Evolutionary conservation across 75 land plant genomes (phyloP), one percentile per base, ranked within the genome.

Genomic region (Larix kaempferi): DNA sequence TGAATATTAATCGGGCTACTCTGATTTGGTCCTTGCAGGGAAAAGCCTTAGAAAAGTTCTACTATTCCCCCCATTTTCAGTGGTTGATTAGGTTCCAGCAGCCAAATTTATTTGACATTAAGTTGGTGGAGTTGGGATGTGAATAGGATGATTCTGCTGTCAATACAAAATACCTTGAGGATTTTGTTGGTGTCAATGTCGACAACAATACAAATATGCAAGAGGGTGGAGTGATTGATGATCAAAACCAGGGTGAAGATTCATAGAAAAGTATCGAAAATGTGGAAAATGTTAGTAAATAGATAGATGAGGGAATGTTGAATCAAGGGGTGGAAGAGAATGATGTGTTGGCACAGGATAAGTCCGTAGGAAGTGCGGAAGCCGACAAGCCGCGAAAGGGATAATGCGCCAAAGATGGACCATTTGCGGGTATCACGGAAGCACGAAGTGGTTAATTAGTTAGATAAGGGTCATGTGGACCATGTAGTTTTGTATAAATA

Each of bases 31-130:
- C 88, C 37, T 54, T 44, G 65, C 67, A 74, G 41, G 83, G 73
- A 3, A 80, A 62, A 2, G 16, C 67, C 2, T 19, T 82, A 37
- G 77, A 35, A 27, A n/a, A 83, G 57, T 91, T 88, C 63, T 86
- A 88, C 33, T 91, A 88, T 75, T 90, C 90, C 19, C 84, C 85
- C 6, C 92, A 91, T 58, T 79, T 91, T 49, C 90, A 88, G 85
- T 26, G 22, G 39, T 69, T 88, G 80, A 82, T 91, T 10, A 84
- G 3, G 37, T 35, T 35, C 37, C 92, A 91, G 66, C 44, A 56
- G 58, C 85, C 77, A 11, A 75, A 72, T 52, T 71, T 91, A 37
- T 75, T 90, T 21, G 13, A 5, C 19, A 67, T 22, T 69, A 59
- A 67, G 3, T 71, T 27, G 19, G 21, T 55, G 21, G 74, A 66